These are phyloP conservation scores for Galerina marginata DNA, from an alignment of 768 basidiomycete genomes.

Conservation along the genomic window DNA sequence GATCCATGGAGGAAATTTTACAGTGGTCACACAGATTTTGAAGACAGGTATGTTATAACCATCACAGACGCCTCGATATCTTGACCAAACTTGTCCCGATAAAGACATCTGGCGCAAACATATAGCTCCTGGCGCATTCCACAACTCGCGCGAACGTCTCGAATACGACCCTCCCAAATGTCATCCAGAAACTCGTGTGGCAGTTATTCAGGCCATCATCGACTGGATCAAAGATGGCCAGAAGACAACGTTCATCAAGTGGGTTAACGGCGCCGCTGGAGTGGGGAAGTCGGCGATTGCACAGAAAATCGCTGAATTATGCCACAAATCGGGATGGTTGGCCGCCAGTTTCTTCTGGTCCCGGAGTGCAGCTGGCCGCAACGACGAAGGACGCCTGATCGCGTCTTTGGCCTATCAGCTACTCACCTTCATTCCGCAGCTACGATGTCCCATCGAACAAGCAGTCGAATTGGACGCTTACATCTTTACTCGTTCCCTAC, in stretches of 20 bases:
- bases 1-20: no score
- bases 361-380: not conserved
- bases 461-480: constrained; percentile 7
- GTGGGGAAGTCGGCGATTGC: constrained; percentile 23
- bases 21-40: no score
- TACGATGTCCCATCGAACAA: not conserved
- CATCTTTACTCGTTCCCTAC: not conserved
- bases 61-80: no score
- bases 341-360: constrained; percentile 20
- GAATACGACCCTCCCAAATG: constrained; percentile 12
- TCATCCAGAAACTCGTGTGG: constrained; percentile 18
- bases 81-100: constrained; percentile 35
- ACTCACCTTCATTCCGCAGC: not conserved
- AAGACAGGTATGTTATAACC: no score
- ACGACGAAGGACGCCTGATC: constrained; percentile 1
- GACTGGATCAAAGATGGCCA: constrained; percentile 7
- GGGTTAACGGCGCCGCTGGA: constrained; percentile 22
- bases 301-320: constrained; percentile 14
- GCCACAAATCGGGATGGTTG: not conserved
- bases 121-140: not conserved
- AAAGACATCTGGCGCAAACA: no score
- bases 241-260: constrained; percentile 11
- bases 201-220: constrained; percentile 7
- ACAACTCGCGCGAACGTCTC: constrained; percentile 7
- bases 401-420: constrained; percentile 19